Evolutionary conservation across 805 yeast genomes (phyloP).

Genomic region (Tetrapisispora phaffii): DNA sequence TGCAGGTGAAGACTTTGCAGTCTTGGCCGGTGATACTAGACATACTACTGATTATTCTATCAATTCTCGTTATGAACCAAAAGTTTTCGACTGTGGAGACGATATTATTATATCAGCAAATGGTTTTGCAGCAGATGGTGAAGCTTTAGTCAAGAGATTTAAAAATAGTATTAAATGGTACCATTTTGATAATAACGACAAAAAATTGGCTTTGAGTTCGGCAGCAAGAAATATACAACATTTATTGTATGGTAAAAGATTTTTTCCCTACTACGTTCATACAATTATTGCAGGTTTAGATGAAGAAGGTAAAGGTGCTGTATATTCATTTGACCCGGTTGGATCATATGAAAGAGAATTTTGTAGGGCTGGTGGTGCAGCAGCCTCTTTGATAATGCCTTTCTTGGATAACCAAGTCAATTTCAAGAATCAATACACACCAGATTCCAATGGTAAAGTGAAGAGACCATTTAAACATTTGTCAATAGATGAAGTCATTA

Average conservation of each 20-base stretch:
- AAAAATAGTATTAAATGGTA: conserved; percentile 70
- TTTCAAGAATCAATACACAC: conserved; percentile 85
- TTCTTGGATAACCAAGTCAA: conserved; percentile 95
- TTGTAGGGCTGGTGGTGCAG: conserved; percentile 97
- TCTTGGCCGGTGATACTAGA: conserved; percentile 97
- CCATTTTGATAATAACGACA: conserved; percentile 72
- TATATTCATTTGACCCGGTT: conserved; percentile 94
- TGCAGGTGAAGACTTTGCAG: conserved; percentile 96
- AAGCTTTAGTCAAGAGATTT: conserved; percentile 70
- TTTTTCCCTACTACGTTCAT: conserved; percentile 94
- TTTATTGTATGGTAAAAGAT: conserved; percentile 80
- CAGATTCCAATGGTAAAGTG: conserved; percentile 58
- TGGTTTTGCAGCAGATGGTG: conserved; percentile 94
- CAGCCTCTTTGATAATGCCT: conserved; percentile 92
- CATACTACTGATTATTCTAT: conserved; percentile 89
- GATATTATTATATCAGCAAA: conserved; percentile 80
- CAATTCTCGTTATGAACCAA: conserved; percentile 86
- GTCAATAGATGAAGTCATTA: conserved; percentile 73
- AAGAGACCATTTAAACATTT: conserved; percentile 56
- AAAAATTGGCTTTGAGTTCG: conserved; percentile 53
- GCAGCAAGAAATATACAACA: conserved; percentile 91
- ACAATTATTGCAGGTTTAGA: conserved; percentile 92
- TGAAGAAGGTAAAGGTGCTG: conserved; percentile 78
- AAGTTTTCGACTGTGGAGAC: conserved; percentile 83
- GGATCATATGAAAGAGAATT: conserved; percentile 97